Evolutionary conservation across 176 grass and related monocot genomes (phyloP), one percentile per base, ranked within the genome.

Genomic region (Thinopyrum elongatum): DNA sequence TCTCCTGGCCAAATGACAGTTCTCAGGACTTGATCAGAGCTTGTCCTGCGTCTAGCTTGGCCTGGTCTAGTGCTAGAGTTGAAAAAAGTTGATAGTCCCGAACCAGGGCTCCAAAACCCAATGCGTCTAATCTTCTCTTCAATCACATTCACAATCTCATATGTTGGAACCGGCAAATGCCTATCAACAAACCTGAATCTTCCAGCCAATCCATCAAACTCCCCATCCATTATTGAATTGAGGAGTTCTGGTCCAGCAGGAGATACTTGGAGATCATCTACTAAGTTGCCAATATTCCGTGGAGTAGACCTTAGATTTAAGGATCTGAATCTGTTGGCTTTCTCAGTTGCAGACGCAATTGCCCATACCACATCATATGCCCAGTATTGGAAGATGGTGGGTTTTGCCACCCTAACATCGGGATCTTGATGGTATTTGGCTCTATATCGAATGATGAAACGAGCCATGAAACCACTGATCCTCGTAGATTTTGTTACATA

Each of bases 131-230:
- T 57, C 34, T 63, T 19, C 3, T 73, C 70, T 71, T 68, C 22
- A 27, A 66, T 59, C 53, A 95, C 70, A 70, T 95, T 95, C 7
- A 95, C 26, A 38, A 92, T 77, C 83, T 95, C 93, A 39, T 87
- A 90, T 35, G 30, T 59, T 6, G 93, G 53, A 77, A 80, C 38
- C 4, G 79, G 47, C 33, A 87, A 47, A 14, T 92, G 88, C 38
- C 90, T 77, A 19, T 90, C 83, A 35, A 87, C 28, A 5, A 95
- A 60, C 15, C 22, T 70, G 36, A 95, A 92, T 39, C 77, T 71
- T 22, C 93, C 90, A 75, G 90, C 63, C 62, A 95, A 88, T 8
- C 93, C 90, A 51, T 86, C 49, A 60, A 95, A 95, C 28, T 67
- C 46, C 22, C 70, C 80, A 10, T 81, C 77, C 21, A 30, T 71